A percentile compares a stretch with the other conserved stretches of the same genome.
phyloP scores from a whole-genome alignment of 495 filamentous ascomycete genomes.

The Penicillium nucicola region DNA sequence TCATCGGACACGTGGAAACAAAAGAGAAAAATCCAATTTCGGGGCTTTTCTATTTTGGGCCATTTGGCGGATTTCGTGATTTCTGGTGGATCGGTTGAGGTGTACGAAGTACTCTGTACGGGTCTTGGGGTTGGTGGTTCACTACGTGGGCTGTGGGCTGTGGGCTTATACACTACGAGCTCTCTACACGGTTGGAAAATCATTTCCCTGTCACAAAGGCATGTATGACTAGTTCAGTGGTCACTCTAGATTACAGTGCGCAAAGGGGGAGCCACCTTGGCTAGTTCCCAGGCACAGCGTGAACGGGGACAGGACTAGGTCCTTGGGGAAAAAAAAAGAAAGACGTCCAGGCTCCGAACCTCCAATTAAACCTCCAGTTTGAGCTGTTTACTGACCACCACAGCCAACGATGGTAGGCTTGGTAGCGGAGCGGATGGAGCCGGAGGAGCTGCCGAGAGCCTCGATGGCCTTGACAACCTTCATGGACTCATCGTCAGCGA shows the following conservation, averaged over 20 bases:
- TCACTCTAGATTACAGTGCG: slow-evolving; percentile 26
- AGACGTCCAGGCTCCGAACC: slow-evolving; percentile 12
- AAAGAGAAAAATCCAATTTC: no score
- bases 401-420: slow-evolving; percentile 65
- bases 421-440: slow-evolving; percentile 57
- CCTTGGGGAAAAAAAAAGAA: slow-evolving; percentile 16
- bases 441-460: slow-evolving; percentile 60
- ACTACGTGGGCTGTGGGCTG: not conserved
- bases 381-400: slow-evolving; percentile 51
- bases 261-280: slow-evolving; percentile 15
- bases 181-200: not conserved
- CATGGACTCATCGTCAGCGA: slow-evolving; percentile 63
- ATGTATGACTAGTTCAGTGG: slow-evolving; percentile 25
- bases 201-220: slow-evolving; percentile 6
- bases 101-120: no score
- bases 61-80: not conserved
- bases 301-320: not conserved
- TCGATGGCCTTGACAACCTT: slow-evolving; percentile 70
- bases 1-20: not conserved
- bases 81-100: not conserved
- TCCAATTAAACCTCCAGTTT: slow-evolving; percentile 6
- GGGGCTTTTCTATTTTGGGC: not conserved
- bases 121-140: no score
- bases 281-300: slow-evolving; percentile 4
- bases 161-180: no score